Evolutionary conservation across 2,329 filamentous ascomycete species (phyloP).

Genomic region (Colletotrichum sp.): DNA sequence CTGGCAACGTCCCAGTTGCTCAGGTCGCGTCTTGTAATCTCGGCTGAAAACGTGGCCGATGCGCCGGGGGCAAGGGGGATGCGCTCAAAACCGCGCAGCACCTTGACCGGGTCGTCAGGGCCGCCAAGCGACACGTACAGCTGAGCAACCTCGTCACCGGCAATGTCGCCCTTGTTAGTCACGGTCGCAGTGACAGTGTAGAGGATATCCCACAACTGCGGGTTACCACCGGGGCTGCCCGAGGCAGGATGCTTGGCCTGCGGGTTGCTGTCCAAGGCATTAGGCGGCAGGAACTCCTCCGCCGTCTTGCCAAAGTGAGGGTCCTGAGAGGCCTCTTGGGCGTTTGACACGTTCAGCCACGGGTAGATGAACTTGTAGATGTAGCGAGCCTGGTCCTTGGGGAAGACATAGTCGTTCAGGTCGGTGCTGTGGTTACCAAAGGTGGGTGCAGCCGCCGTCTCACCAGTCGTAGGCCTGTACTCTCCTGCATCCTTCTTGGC

Average conservation of each 20-base stretch:
- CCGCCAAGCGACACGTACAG: slow-evolving; percentile 84
- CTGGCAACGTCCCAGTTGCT: slow-evolving; percentile 81
- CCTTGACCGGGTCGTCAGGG: slow-evolving; percentile 67
- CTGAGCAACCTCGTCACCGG: slow-evolving; percentile 76
- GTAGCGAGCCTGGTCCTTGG: slow-evolving; percentile 55
- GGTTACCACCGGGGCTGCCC: slow-evolving; percentile 68
- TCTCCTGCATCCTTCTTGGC: slow-evolving; percentile 50
- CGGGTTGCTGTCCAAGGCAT: slow-evolving; percentile 58
- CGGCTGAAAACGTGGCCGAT: slow-evolving; percentile 68
- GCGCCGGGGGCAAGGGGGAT: slow-evolving; percentile 74
- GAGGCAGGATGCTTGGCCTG: slow-evolving; percentile 59
- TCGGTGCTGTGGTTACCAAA: slow-evolving; percentile 70
- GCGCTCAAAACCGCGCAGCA: slow-evolving; percentile 83
- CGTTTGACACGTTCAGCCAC: slow-evolving; percentile 70
- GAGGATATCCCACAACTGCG: slow-evolving; percentile 69
- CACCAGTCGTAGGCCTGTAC: slow-evolving; percentile 66
- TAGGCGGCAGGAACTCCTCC: slow-evolving; percentile 64
- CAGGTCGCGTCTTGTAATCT: slow-evolving; percentile 79
- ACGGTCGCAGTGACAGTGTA: slow-evolving; percentile 73
- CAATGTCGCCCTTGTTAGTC: slow-evolving; percentile 70
- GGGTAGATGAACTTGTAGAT: slow-evolving; percentile 70
- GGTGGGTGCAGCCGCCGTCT: slow-evolving; percentile 66
- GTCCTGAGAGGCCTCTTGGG: slow-evolving; percentile 59
- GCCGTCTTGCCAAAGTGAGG: slow-evolving; percentile 64
- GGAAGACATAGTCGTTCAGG: slow-evolving; percentile 72